Evolutionary conservation across 306 rosid species (phyloP).

Genomic region (Luffa acutangula): DNA sequence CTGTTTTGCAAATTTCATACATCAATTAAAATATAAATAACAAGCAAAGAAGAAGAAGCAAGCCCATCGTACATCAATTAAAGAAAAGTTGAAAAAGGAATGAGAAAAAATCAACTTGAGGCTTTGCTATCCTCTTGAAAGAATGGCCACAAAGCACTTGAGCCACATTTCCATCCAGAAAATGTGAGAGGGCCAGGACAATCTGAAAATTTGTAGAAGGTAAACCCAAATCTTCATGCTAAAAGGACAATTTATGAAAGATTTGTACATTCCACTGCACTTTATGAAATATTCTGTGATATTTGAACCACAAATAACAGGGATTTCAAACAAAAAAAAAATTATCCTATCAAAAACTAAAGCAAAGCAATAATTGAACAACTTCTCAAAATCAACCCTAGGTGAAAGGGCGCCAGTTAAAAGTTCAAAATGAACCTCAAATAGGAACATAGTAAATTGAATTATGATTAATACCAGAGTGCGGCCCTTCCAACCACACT

Average conservation of each 20-base stretch:
- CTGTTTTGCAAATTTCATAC: no score
- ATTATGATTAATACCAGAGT: conserved; percentile 35
- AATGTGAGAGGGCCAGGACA: background rate
- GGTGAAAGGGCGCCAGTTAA: background rate
- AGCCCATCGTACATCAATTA: no score
- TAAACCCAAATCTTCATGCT: background rate
- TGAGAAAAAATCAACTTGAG: no score
- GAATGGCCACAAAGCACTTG: background rate
- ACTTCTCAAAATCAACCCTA: background rate
- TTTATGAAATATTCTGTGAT: no score
- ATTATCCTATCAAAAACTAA: no score
- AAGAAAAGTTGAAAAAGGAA: no score
- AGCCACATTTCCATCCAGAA: background rate
- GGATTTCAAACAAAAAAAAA: background rate
- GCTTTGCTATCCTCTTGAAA: no score
- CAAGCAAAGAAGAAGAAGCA: no score
- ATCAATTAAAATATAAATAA: no score
- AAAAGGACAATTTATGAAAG: background rate
- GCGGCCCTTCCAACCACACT: conserved; percentile 86
- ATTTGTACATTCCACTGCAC: background rate
- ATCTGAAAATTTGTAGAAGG: background rate
- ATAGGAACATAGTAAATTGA: background rate
- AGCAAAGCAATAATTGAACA: background rate
- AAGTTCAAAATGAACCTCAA: background rate
- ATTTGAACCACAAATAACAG: background rate